Percentiles rank a stretch among this genome's conserved stretches.
phyloP scores from a whole-genome alignment of 352 stramenopile species.

The Phytophthora cactorum region DNA sequence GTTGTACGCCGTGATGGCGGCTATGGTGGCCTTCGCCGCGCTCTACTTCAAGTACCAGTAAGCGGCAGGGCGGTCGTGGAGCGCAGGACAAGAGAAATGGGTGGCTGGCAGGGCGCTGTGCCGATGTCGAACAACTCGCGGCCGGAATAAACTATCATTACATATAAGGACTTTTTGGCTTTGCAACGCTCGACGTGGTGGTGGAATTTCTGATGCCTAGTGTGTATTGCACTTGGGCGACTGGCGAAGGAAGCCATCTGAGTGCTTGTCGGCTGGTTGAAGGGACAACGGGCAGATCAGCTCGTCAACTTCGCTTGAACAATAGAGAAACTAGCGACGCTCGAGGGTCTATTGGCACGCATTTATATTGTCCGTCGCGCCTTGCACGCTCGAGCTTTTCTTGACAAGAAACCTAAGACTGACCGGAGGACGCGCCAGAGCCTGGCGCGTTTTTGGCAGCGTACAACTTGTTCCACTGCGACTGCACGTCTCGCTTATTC shows the following conservation, averaged over 20 bases:
- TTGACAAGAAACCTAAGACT: slow-evolving; percentile 16
- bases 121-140: slow-evolving; percentile 7
- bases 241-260: slow-evolving; percentile 15
- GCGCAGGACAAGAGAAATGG: slow-evolving; percentile 4
- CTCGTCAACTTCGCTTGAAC: no score
- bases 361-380: slow-evolving; percentile 26
- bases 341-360: slow-evolving; percentile 8
- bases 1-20: slow-evolving; percentile 59
- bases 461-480: slow-evolving; percentile 83
- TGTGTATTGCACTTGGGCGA: neutral
- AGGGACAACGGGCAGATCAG: no score
- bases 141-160: slow-evolving; percentile 40
- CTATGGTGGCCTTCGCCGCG: slow-evolving; percentile 51
- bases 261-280: neutral
- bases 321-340: neutral
- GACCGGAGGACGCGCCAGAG: slow-evolving; percentile 3
- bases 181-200: slow-evolving; percentile 4
- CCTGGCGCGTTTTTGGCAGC: slow-evolving; percentile 55
- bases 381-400: slow-evolving; percentile 5
- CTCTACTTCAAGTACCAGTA: slow-evolving; percentile 72
- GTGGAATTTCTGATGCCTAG: neutral
- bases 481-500: slow-evolving; percentile 72
- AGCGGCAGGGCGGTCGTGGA: slow-evolving; percentile 3
- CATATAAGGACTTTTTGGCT: slow-evolving; percentile 44
- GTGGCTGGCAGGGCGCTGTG: slow-evolving; percentile 19